phyloP scores from a whole-genome alignment of 257 asterid genomes.

The Euphrasia confusa region DNA sequence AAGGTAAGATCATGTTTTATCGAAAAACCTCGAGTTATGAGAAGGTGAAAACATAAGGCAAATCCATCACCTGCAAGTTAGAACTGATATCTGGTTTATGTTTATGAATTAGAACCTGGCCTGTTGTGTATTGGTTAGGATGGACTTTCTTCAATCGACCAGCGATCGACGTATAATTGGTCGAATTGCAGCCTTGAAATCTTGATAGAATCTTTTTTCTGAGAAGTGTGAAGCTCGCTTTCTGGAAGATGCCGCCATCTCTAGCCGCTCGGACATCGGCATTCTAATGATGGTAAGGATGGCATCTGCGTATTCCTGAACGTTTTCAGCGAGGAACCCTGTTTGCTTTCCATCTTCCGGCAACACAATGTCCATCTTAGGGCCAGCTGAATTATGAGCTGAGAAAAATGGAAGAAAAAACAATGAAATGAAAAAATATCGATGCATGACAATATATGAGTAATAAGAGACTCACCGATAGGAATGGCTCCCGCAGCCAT shows the following conservation, averaged over 20 bases:
- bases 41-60: not conserved
- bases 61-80: not conserved
- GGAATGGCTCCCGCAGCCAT: constrained; percentile 97
- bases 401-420: constrained; percentile 14
- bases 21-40: too few relatives aligned
- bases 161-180: constrained; percentile 33
- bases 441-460: not conserved
- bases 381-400: constrained; percentile 98
- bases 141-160: constrained; percentile 16
- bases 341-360: constrained; percentile 74
- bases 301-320: constrained; percentile 75
- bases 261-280: constrained; percentile 56
- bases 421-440: not conserved
- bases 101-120: constrained; percentile 8
- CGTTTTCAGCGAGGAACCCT: constrained; percentile 70
- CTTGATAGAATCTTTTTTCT: constrained; percentile 67
- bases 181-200: constrained; percentile 71
- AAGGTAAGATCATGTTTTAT: too few relatives aligned
- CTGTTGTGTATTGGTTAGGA: constrained; percentile 12
- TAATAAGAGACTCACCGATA: constrained; percentile 48
- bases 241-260: constrained; percentile 83
- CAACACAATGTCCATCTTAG: constrained; percentile 83
- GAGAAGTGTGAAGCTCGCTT: constrained; percentile 71
- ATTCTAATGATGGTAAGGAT: constrained; percentile 49
- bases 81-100: not conserved